phyloP scores from a whole-genome alignment of 2,329 filamentous ascomycete species.

The Fusarium dlaminii region DNA sequence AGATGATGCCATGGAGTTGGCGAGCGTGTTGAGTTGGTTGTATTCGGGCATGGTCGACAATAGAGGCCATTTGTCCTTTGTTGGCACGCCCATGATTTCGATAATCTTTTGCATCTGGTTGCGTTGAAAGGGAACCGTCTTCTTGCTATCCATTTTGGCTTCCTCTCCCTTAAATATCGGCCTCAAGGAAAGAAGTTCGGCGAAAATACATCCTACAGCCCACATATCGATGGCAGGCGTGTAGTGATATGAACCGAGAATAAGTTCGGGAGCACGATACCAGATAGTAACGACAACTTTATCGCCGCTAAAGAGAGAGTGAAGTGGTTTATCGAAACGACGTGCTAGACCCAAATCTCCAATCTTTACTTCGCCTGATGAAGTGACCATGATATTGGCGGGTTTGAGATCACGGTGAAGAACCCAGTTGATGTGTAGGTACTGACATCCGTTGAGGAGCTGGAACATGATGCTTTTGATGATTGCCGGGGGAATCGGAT shows the following conservation, averaged over 20 bases:
- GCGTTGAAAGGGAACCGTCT: slow-evolving; percentile 94
- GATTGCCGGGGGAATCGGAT: slow-evolving; percentile 86
- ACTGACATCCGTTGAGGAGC: slow-evolving; percentile 91
- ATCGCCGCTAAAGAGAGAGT: slow-evolving; percentile 90
- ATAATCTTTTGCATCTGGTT: slow-evolving; percentile 99
- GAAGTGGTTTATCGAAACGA: slow-evolving; percentile 91
- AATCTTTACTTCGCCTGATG: slow-evolving; percentile 88
- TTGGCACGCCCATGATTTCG: slow-evolving; percentile 92
- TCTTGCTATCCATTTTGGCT: slow-evolving; percentile 98
- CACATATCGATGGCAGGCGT: slow-evolving; percentile 97
- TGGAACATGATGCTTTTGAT: slow-evolving; percentile 97
- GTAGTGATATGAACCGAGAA: slow-evolving; percentile 94
- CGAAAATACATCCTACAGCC: slow-evolving; percentile 98
- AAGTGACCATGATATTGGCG: slow-evolving; percentile 98
- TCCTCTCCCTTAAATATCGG: slow-evolving; percentile 99
- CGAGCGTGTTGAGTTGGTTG: slow-evolving; percentile 69
- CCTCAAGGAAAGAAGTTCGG: slow-evolving; percentile 86
- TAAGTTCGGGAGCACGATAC: slow-evolving; percentile 94
- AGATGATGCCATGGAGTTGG: slow-evolving; percentile 56
- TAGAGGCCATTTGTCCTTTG: slow-evolving; percentile 88
- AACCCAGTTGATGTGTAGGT: slow-evolving; percentile 96
- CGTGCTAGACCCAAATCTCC: slow-evolving; percentile 93
- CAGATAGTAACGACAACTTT: slow-evolving; percentile 99
- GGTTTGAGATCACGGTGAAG: slow-evolving; percentile 96
- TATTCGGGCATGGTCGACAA: slow-evolving; percentile 89